Conservation (phyloP, 495 filamentous ascomycete genomes). For the Evernia prunastri region DNA sequence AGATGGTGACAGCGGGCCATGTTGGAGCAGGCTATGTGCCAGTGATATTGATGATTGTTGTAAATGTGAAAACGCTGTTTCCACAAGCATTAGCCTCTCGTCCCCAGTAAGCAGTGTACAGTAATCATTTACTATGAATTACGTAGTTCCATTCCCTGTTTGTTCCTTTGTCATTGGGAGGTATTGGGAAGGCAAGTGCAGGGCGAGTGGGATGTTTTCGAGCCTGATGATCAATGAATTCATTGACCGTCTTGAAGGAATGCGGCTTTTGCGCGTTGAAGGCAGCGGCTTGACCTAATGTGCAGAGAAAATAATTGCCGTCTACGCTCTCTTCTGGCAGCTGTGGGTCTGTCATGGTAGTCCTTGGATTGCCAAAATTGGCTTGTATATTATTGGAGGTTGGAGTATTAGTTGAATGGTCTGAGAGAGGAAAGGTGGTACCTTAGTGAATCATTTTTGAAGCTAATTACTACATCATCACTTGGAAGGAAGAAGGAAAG, state of each 20-base stretch:
- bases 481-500: too few species aligned
- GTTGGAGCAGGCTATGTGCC: neutral
- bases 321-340: neutral
- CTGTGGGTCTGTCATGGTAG: neutral
- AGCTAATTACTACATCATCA: too few species aligned
- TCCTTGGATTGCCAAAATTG: too few species aligned
- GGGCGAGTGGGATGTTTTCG: slow-evolving; percentile 26
- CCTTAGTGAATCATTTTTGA: too few species aligned
- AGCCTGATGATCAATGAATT: slow-evolving; percentile 42
- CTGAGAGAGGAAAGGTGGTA: neutral
- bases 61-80: neutral
- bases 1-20: slow-evolving; percentile 18
- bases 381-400: neutral
- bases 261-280: slow-evolving; percentile 28
- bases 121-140: slow-evolving; percentile 23
- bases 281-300: slow-evolving; percentile 40
- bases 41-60: neutral
- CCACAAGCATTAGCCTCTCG: neutral
- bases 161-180: neutral
- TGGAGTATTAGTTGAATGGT: neutral
- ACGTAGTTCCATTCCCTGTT: slow-evolving; percentile 19
- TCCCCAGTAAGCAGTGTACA: neutral
- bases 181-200: slow-evolving; percentile 42
- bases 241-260: slow-evolving; percentile 38
- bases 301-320: slow-evolving; percentile 47